phyloP scores from a whole-genome alignment of 2,329 filamentous ascomycete species.

The Xylariaceae sp. region DNA sequence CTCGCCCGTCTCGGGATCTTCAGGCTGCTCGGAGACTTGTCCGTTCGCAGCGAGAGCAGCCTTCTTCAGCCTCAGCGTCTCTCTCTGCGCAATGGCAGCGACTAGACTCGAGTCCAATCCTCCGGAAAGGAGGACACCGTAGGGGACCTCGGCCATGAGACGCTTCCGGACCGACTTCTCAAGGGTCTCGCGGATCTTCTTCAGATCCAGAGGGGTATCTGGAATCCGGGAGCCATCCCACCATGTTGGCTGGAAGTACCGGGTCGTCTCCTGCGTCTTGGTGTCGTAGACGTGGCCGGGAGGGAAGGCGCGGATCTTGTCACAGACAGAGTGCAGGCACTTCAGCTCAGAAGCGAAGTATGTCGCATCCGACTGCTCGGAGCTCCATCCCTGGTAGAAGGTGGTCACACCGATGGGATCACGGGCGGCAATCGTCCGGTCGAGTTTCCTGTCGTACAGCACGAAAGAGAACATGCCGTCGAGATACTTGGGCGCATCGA shows the following conservation, averaged over 20 bases:
- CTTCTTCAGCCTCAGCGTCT: conserved; percentile 73
- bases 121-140: conserved; percentile 90
- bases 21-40: conserved; percentile 32
- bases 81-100: conserved; percentile 89
- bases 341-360: conserved; percentile 98
- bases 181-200: conserved; percentile 70
- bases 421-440: conserved; percentile 87
- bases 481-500: conserved; percentile 86
- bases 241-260: conserved; percentile 92
- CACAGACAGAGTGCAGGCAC: conserved; percentile 86
- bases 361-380: conserved; percentile 72
- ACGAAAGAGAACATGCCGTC: conserved; percentile 99
- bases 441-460: conserved; percentile 89
- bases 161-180: conserved; percentile 93
- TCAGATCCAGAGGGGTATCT: conserved; percentile 74
- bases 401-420: conserved; percentile 97
- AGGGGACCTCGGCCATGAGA: conserved; percentile 97
- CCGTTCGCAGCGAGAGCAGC: conserved; percentile 49
- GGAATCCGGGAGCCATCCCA: conserved; percentile 79
- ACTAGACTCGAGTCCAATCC: conserved; percentile 94
- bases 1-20: conserved; percentile 56
- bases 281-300: conserved; percentile 96
- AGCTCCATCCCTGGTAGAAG: conserved; percentile 92
- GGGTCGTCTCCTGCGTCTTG: conserved; percentile 73
- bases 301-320: conserved; percentile 90